Base-by-base conservation (phyloP, 2,329 filamentous ascomycete genomes). In the Phialemonium atrogriseum region DNA sequence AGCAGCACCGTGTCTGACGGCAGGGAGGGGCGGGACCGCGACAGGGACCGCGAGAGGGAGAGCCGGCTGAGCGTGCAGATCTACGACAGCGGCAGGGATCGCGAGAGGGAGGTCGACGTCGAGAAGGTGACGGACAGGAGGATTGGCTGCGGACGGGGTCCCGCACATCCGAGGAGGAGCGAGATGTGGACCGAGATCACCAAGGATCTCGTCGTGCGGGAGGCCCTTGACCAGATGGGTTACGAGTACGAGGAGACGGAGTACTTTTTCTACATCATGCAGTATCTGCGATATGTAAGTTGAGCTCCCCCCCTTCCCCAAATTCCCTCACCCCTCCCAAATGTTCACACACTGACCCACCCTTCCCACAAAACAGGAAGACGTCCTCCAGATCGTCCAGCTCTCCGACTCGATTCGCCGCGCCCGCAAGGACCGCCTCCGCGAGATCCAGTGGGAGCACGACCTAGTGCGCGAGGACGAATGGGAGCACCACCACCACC, bases 101-200 rank as follows among this genome's bases (percentile, higher is more conserved):
- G 59, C 13, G 60, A 68, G 35, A 52, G 59, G 10, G 64, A 68
- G 19, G 55, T 70, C 24, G 70, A 75, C 30, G 60, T 76, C 18
- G 70, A 75, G 30, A 70, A 73, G 44, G 62, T 67, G 15, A 65
- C 62, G 12, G 75, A 80, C 39, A 61, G 61, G 41, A 64, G 55
- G 41, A 61, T 62, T 41, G 44, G 49, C 14, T 55, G 59, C 34
- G 59, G 57, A 17, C 54, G 49, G 39, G n/a, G n/a, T n/a, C 55
- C 39, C 30, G 52, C 43, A 35, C 58, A 47, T 33, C 48, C 64
- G 14, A 68, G 66, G 31, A 60, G 70, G 19, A 70, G 73, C 34
- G 76, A 81, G 37, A 84, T 94, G 64, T 96, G 89, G 89, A 98
- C 91, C 0, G 91, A 96, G 59, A 86, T 98, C 46, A 94, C 89